Conservation (phyloP, 768 basidiomycete genomes). For the Leccinum pellstonianum region DNA sequence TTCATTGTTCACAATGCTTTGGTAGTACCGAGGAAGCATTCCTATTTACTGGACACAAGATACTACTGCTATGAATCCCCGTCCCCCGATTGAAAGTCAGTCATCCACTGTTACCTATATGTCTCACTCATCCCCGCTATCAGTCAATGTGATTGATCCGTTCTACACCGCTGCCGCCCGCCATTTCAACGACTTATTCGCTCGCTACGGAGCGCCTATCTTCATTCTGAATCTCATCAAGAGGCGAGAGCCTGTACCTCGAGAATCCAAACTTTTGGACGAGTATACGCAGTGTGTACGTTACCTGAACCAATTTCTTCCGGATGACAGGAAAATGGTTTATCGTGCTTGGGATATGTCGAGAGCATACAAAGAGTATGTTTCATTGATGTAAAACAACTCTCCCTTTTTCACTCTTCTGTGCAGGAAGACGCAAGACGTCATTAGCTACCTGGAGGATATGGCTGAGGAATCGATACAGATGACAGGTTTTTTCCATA, state of each 20-base stretch:
- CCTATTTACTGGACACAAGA: slow-evolving; percentile 98
- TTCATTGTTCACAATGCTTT: neutral
- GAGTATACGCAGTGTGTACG: slow-evolving; percentile 91
- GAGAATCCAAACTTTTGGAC: slow-evolving; percentile 86
- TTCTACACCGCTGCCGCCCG: slow-evolving; percentile 91
- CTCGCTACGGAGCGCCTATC: slow-evolving; percentile 85
- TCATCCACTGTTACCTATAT: slow-evolving; percentile 3
- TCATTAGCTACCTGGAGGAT: slow-evolving; percentile 92
- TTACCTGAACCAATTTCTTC: slow-evolving; percentile 95
- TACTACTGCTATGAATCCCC: slow-evolving; percentile 81
- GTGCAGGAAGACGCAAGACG: slow-evolving; percentile 86
- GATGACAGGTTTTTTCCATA: slow-evolving; percentile 93
- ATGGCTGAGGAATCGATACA: slow-evolving; percentile 92
- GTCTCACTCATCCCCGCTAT: slow-evolving; percentile 2
- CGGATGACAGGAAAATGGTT: slow-evolving; percentile 78
- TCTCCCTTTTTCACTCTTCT: neutral
- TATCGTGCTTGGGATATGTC: slow-evolving; percentile 98
- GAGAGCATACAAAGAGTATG: slow-evolving; percentile 90
- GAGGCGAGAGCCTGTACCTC: slow-evolving; percentile 68
- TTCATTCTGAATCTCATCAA: slow-evolving; percentile 96
- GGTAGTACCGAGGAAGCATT: slow-evolving; percentile 90
- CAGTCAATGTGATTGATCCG: slow-evolving; percentile 92
- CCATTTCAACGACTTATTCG: slow-evolving; percentile 90
- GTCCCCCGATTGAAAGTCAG: slow-evolving; percentile 95
- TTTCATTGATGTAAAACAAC: slow-evolving; percentile 1